phyloP scores from a whole-genome alignment of 345 rosid species.

The Linum trigynum region DNA sequence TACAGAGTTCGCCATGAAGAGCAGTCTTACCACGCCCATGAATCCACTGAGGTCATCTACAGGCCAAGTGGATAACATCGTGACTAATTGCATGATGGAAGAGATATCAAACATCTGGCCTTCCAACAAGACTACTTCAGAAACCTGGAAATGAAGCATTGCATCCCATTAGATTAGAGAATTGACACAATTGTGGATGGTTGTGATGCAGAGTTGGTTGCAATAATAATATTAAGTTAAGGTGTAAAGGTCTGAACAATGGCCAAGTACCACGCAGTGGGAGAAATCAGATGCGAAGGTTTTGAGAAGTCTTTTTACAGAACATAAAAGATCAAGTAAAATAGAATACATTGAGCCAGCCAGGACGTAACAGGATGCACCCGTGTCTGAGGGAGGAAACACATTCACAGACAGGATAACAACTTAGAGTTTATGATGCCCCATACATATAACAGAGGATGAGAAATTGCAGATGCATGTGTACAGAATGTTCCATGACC shows the following conservation, averaged over 20 bases:
- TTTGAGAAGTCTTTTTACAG: too few relatives aligned
- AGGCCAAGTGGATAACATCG: constrained; percentile 51
- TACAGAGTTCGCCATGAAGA: not conserved
- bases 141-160: constrained; percentile 42
- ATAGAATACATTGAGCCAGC: not conserved
- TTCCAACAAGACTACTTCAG: constrained; percentile 70
- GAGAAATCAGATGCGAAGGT: not conserved
- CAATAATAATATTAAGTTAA: too few relatives aligned
- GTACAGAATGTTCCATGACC: not conserved
- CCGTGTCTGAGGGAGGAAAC: not conserved
- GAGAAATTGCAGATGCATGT: not conserved
- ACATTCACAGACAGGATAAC: not conserved
- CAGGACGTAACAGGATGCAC: not conserved
- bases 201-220: not conserved
- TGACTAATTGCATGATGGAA: constrained; percentile 65
- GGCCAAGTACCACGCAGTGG: not conserved
- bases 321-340: not conserved
- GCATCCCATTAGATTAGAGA: not conserved
- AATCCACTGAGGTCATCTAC: constrained; percentile 63
- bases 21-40: constrained; percentile 49
- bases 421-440: not conserved
- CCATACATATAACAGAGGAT: not conserved
- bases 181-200: not conserved
- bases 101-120: constrained; percentile 64
- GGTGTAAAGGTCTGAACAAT: not conserved